Evolutionary conservation across 306 rosid genomes (phyloP), one percentile per base, ranked within the genome.

Genomic region (Boehmeria nivea): DNA sequence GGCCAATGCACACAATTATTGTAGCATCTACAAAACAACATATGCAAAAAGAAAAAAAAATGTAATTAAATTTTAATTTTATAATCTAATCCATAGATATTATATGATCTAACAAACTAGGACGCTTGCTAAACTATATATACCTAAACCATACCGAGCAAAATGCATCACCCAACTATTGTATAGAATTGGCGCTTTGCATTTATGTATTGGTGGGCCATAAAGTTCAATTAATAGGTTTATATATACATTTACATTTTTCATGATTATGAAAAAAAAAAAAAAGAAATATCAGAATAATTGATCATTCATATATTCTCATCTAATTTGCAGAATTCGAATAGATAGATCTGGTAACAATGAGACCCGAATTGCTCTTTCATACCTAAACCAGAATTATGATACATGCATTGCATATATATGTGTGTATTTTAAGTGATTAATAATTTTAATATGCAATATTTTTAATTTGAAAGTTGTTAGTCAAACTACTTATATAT

Each of bases 141-240:
- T 69, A 66, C 70, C 79, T 65, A 47, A 71, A 71, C 80, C 59
- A 60, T 63, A 71, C 67, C 51, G 64, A 70, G 72, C 62, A 54
- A 43, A 54, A 31, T 31, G 36, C 36, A 31, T 31, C 21, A 56
- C 54, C 56, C 71, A 59, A 61, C 57, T 66, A 57, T 23, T 43
- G 51, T 44, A 56, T 45, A 57, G 59, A 61, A 67, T 33, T 45
- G 68, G 47, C 66, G 18, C 21, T 24, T 65, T 44, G 55, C 19
- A 46, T 31, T 44, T 16, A 22, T 57, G n/a, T 38, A 57, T 14
- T 69, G 56, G 76, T 57, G 74, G 70, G 67, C 39, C 72, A 61
- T 71, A 66, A 52, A 33, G 51, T n/a, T n/a, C n/a, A n/a, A n/a
- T n/a, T n/a, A n/a, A n/a, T 49, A 50, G 47, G 34, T 33, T 59